phyloP scores from a whole-genome alignment of 768 basidiomycete species.

The Zangia roseola region DNA sequence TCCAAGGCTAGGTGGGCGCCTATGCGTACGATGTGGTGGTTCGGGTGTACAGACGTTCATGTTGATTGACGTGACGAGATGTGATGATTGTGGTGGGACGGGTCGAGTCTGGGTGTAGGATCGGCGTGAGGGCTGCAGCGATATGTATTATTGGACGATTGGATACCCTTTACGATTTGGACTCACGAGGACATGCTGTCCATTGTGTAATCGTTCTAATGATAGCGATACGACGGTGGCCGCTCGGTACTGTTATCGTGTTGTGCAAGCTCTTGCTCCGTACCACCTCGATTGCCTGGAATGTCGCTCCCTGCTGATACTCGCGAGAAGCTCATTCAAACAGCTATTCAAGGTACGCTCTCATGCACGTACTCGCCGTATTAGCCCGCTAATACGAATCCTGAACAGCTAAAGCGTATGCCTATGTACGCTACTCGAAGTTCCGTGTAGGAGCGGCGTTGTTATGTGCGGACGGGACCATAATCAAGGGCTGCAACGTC shows the following conservation, averaged over 20 bases:
- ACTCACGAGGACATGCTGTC: background rate
- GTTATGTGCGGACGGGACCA: conserved; percentile 60
- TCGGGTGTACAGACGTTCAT: conserved; percentile 50
- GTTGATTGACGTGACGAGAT: conserved; percentile 52
- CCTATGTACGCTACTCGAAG: conserved; percentile 85
- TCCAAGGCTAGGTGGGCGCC: conserved; percentile 61
- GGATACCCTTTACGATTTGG: conserved; percentile 2
- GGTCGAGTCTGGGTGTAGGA: conserved; percentile 50
- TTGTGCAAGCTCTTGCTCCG: no score
- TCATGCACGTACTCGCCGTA: background rate
- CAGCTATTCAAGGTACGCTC: conserved; percentile 35
- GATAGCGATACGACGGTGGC: no score
- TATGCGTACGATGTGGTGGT: conserved; percentile 69
- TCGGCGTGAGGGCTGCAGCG: no score
- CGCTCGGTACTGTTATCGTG: no score
- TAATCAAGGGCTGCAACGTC: conserved; percentile 86
- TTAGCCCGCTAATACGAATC: background rate
- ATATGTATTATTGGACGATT: background rate
- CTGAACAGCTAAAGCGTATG: conserved; percentile 57
- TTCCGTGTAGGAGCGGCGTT: conserved; percentile 93
- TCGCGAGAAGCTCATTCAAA: conserved; percentile 50
- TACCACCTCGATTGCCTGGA: no score
- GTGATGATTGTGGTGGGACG: conserved; percentile 59
- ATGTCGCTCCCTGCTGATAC: conserved; percentile 40
- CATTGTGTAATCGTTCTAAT: background rate